Evolutionary conservation across 148 eudicot genomes (phyloP), one percentile per base, ranked within the genome.

Genomic region (Fagopyrum homotropicum): DNA sequence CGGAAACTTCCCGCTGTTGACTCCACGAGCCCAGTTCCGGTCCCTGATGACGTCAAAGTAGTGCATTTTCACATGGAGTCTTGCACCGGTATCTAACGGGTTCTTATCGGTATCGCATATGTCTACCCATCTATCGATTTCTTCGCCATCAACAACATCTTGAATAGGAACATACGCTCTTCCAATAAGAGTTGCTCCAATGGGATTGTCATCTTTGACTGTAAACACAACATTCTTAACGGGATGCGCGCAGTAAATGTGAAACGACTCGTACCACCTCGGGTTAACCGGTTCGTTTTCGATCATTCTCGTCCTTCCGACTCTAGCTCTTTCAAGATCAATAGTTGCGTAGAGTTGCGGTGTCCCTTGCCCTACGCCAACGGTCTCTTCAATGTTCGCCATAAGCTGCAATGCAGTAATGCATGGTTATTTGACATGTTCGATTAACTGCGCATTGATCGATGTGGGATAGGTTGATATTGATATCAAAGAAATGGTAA

Each of bases 261-360:
- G 89, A 26, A 86, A 84, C 5, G 82, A 79, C 76, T 86, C 87
- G 22, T 84, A 84, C 89, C 89, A 86, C 19, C 84, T 59, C 11
- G 87, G 89, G 72, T 84, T 86, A 0, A 83, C 43, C 40, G 79
- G 84, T 5, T 76, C 79, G 49, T 79, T 71, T 12, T 72, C 77
- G 14, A 86, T 11, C 44, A 86, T 72, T 50, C 79, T 81, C 22
- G 89, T 86, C 26, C 89, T 77, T 9, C 87, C 86, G 9, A 82
- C 84, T 47, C 86, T 72, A 10, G 88, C 86, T 60, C 75, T 82
- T 50, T 86, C 89, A 14, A 84, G 70, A 68, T 86, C 89, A 1
- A 86, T 75, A 1, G 89, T 75, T 10, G 83, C 86, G 72, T 86
- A 86, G 9, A 86, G 77, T 54, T n/a, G 81, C 2, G 80, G 77